A percentile compares a stretch with the other conserved stretches of the same genome.
Evolutionary conservation across 768 basidiomycete species (phyloP).

Genomic region (Psilocybe cyanescens): DNA sequence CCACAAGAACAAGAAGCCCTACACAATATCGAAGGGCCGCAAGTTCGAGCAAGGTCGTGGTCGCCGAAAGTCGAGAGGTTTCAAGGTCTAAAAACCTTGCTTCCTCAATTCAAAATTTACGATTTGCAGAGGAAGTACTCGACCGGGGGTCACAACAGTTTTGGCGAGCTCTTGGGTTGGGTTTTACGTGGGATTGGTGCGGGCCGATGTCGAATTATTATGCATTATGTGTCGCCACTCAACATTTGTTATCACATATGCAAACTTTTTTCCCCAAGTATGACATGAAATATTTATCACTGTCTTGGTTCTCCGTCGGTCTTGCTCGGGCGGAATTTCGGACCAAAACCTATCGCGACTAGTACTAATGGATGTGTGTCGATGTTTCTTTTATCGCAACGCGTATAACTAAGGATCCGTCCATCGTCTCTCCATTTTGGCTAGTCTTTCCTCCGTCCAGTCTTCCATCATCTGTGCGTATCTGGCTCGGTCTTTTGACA

Average conservation of each 20-base stretch:
- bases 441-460: too few species aligned
- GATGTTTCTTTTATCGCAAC: too few species aligned
- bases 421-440: too few species aligned
- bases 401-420: too few species aligned
- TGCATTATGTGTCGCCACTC: slow-evolving; percentile 36
- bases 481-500: too few species aligned
- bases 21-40: slow-evolving; percentile 94
- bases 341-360: too few species aligned
- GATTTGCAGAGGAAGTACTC: slow-evolving; percentile 18
- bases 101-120: slow-evolving; percentile 26
- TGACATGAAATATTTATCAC: slow-evolving; percentile 16
- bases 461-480: too few species aligned
- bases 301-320: neutral
- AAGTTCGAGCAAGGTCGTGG: slow-evolving; percentile 99
- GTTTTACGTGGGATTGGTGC: slow-evolving; percentile 23
- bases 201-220: slow-evolving; percentile 32
- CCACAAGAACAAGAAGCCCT: slow-evolving; percentile 98
- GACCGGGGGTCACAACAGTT: slow-evolving; percentile 8
- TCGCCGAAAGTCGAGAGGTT: slow-evolving; percentile 97
- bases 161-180: slow-evolving; percentile 17
- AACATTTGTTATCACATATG: slow-evolving; percentile 29
- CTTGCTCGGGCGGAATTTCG: too few species aligned
- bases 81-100: slow-evolving; percentile 79
- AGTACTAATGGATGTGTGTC: too few species aligned
- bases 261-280: slow-evolving; percentile 23